Base-by-base conservation (phyloP, 345 rosid species). In the Camelina hispida region DNA sequence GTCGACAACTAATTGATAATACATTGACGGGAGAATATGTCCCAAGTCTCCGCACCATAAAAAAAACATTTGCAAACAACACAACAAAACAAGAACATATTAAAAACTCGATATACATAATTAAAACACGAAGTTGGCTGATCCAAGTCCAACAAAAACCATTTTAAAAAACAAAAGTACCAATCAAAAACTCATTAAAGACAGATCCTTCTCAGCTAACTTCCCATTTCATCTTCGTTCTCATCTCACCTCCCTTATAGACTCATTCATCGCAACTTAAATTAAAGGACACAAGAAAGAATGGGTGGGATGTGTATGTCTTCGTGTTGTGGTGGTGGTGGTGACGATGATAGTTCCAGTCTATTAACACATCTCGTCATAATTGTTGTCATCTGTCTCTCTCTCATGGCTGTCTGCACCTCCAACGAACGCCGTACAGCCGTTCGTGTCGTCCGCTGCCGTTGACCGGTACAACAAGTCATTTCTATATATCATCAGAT, bases 231-330 rank as follows among this genome's bases (percentile, higher is more conserved):
- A 32, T 43, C 77, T 20, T n/a, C 43, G 1, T 48, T 43, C 1
- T 62, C 64, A 37, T 17, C 43, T 59, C 61, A 10, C 53, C 14
- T 32, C 5, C 10, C 16, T 23, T 15, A 12, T 8, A 72, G 12
- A 47, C 9, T 34, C 17, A 59, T 42, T 42, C 18, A 15, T 30
- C 2, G 22, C 46, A 20, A 34, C 43, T 43, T 18, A 43, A 22
- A 43, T 43, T 18, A 43, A 22, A 43, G 17, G 46, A 59, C 15
- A 68, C 64, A 52, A 65, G 44, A 40, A 63, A 51, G n/a, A 68
- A 34, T 47, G 59, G 74, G 86, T 75, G 83, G 84, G 84, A 4
- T 76, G 40, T 82, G 85, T 54, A 54, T 78, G 56, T 69, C 68
- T 2, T 66, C 78, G 3, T 84, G 77, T 58, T 53, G 77, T 58